phyloP scores from a whole-genome alignment of 768 basidiomycete genomes.

The Cytidiella melzeri region DNA sequence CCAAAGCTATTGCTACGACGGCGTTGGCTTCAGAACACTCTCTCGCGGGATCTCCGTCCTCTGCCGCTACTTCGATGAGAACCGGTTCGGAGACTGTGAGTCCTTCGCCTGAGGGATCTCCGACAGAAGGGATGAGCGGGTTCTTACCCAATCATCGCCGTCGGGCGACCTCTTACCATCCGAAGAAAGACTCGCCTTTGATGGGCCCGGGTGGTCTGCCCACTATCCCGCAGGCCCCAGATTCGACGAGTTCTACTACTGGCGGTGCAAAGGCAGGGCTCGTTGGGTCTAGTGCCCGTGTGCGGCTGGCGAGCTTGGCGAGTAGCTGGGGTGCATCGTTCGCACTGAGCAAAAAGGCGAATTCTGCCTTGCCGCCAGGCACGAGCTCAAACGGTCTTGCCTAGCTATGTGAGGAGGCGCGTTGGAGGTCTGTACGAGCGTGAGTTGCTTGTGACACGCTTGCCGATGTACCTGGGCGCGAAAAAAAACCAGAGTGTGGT shows the following conservation, averaged over 20 bases:
- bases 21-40: constrained; percentile 52
- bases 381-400: no score
- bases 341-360: constrained; percentile 42
- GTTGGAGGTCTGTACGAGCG: no score
- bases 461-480: no score
- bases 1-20: constrained; percentile 63
- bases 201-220: constrained; percentile 25
- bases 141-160: constrained; percentile 36
- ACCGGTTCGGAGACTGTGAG: constrained; percentile 14
- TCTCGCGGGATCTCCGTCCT: constrained; percentile 39
- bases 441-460: no score
- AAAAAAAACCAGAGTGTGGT: neutral
- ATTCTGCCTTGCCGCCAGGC: no score
- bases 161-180: constrained; percentile 56
- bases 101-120: constrained; percentile 57
- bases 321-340: constrained; percentile 62
- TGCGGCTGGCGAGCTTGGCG: constrained; percentile 27
- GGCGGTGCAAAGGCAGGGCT: neutral
- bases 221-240: constrained; percentile 22
- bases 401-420: no score
- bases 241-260: neutral
- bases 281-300: constrained; percentile 13
- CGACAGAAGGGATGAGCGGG: constrained; percentile 54
- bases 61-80: constrained; percentile 17
- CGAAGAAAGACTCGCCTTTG: constrained; percentile 45